Percentiles rank a stretch among this genome's conserved stretches.
Conservation (phyloP, 805 yeast species). For the Barnettozyma vustinii region DNA sequence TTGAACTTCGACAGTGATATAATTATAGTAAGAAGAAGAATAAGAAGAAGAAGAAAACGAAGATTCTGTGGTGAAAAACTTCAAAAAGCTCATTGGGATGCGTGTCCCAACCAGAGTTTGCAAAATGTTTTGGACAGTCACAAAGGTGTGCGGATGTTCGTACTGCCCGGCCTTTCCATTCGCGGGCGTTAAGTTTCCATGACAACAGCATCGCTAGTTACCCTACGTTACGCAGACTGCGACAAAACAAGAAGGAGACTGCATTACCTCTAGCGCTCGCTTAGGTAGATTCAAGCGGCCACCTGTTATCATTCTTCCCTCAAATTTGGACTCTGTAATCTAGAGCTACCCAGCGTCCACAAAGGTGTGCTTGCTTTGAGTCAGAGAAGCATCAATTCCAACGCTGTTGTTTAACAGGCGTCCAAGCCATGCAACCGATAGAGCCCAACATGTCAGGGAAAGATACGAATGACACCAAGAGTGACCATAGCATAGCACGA, state of each 20-base stretch:
- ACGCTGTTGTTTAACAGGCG: not conserved
- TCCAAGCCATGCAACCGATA: not conserved
- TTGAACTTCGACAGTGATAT: constrained; percentile 18
- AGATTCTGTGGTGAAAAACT: not conserved
- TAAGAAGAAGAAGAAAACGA: not conserved
- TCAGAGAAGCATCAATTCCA: not conserved
- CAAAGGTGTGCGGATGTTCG: not conserved
- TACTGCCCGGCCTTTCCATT: not conserved
- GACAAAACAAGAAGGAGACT: too few relatives aligned
- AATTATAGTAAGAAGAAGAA: not conserved
- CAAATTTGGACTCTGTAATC: not conserved
- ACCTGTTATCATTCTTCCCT: not conserved
- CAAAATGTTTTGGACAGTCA: not conserved
- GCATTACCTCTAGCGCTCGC: not conserved
- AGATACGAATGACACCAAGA: not conserved
- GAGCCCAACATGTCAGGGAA: not conserved
- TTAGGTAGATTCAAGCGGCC: not conserved
- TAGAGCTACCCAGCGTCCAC: not conserved
- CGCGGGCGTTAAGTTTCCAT: not conserved
- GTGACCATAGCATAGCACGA: not conserved
- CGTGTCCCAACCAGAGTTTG: not conserved
- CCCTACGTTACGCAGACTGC: not conserved
- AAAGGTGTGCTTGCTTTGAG: not conserved
- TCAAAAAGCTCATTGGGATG: not conserved
- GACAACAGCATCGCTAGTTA: not conserved